phyloP scores from a whole-genome alignment of 495 filamentous ascomycete species.

The Trichoderma erinaceum region DNA sequence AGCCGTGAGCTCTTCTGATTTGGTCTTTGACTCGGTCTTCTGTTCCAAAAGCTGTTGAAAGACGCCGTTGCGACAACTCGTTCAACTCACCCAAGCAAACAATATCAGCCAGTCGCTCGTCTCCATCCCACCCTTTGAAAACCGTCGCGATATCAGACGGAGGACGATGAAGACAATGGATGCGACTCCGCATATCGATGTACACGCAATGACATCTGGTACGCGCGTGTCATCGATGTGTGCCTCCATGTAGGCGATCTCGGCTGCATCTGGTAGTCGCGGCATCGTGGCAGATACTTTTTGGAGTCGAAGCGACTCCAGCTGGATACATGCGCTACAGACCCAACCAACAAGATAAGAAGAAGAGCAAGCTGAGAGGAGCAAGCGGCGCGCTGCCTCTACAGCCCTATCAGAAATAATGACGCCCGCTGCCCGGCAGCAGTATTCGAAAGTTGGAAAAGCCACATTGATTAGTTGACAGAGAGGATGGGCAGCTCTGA shows the following conservation, averaged over 20 bases:
- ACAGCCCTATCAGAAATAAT: neutral
- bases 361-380: neutral
- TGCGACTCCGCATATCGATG: neutral
- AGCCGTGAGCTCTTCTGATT: neutral
- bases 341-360: neutral
- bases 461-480: neutral
- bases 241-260: constrained; percentile 1
- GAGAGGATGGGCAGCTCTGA: neutral
- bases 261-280: neutral
- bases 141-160: neutral
- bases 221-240: neutral
- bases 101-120: neutral
- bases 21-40: no score
- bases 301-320: neutral
- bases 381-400: neutral
- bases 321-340: neutral
- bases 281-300: neutral
- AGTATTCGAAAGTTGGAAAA: neutral
- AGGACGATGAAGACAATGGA: neutral
- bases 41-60: neutral
- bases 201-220: neutral
- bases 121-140: neutral
- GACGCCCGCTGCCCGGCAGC: neutral
- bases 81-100: neutral
- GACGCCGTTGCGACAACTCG: neutral